Base-by-base conservation (phyloP, 345 rosid species). In the Heritiera littoralis region DNA sequence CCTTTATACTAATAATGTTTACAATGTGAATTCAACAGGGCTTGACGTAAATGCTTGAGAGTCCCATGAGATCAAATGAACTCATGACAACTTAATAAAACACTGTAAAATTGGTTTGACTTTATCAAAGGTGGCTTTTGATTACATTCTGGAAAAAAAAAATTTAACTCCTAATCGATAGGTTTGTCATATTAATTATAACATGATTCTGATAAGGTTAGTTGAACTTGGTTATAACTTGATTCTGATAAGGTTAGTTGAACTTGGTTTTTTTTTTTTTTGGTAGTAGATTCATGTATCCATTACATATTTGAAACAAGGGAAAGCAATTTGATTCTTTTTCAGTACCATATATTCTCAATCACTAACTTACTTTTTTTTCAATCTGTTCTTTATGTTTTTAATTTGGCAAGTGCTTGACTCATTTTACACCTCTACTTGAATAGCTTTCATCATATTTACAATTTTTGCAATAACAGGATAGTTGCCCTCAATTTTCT, bases 201-300 rank as follows among this genome's bases (percentile, higher is more conserved):
- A 30, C 9, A 13, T 63, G 41, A 63, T 55, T 78, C 59, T 68
- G 79, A 56, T 59, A 60, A 65, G 64, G 18, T 48, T 66, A 40
- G 18, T 48, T 75, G 72, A 74, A 60, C 40, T 12, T 4, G n/a
- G 4, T 35, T 64, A 32, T 13, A 32, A 30, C 9, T 32, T 63
- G 41, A 63, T 55, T 78, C 59, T 68, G 79, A 56, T 59, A 60
- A 65, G 64, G 18, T 58, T 66, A 40, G 18, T 48, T 75, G 72
- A 74, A 60, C 40, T 12, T 4, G n/a, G 4, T 28, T 4, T 12
- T 41, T 41, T 66, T 15, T 1, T 7, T 7, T 5, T 15, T 9
- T 65, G 10, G 30, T 6, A 67, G 14, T 23, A 77, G 82, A 59
- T 84, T 84, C 86, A 84, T 84, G 86, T 69, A 84, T 72, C 82